Evolutionary conservation across 2,329 filamentous ascomycete genomes (phyloP).

Genomic region (Basipetospora chlamydospora): DNA sequence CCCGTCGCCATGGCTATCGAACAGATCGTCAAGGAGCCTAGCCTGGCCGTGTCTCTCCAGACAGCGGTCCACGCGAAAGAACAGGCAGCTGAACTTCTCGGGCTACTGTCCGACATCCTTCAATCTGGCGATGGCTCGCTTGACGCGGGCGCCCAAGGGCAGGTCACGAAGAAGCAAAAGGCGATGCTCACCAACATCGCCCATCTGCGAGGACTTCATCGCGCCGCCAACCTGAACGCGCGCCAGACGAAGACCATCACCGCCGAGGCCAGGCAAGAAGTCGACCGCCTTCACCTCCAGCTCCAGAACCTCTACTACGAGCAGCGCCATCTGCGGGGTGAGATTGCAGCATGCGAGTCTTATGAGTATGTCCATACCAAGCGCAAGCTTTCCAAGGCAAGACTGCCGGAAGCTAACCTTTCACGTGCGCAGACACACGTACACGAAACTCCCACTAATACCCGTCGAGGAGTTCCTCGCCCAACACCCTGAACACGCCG

Average conservation of each 20-base stretch:
- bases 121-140: constrained; percentile 27
- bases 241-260: constrained; percentile 78
- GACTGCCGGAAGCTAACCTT: too few species aligned
- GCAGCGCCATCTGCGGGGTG: constrained; percentile 75
- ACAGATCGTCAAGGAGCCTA: constrained; percentile 24
- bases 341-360: constrained; percentile 80
- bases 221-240: constrained; percentile 64
- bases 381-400: too few species aligned
- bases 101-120: constrained; percentile 28
- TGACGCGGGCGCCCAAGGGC: constrained; percentile 34
- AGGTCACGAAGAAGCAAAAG: constrained; percentile 65
- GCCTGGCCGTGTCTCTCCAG: constrained; percentile 53
- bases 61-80: constrained; percentile 59
- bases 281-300: constrained; percentile 81
- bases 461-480: constrained; percentile 67
- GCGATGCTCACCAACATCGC: constrained; percentile 64
- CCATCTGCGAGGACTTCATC: constrained; percentile 68
- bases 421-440: constrained; percentile 77
- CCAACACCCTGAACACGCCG: constrained; percentile 58
- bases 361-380: constrained; percentile 72
- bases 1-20: constrained; percentile 23
- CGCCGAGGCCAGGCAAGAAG: constrained; percentile 75
- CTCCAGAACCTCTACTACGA: constrained; percentile 96
- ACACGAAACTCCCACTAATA: constrained; percentile 74
- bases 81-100: constrained; percentile 54